Conservation (phyloP, 164 flowering plant genomes). For the Berberis vulgaris region DNA sequence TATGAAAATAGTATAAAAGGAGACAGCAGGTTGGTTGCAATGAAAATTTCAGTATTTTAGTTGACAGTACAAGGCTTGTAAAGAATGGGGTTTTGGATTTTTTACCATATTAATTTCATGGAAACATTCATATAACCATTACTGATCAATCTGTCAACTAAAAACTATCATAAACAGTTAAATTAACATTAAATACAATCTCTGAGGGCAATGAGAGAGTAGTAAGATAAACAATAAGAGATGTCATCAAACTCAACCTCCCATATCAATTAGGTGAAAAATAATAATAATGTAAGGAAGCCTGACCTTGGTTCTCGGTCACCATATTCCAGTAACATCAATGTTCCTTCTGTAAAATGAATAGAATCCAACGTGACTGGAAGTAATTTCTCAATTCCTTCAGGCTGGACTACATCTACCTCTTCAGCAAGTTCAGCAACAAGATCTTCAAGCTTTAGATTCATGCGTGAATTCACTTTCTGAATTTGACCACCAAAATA, state of each 20-base stretch:
- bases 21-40: no score
- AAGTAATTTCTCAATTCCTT: constrained; percentile 52
- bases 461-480: constrained; percentile 42
- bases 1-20: no score
- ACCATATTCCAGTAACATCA: constrained; percentile 89
- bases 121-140: no score
- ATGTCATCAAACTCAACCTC: background rate
- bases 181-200: background rate
- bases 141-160: no score
- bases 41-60: no score
- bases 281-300: constrained; percentile 1
- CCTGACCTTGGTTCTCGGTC: constrained; percentile 76
- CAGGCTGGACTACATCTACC: constrained; percentile 34
- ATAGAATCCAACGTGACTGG: constrained; percentile 85
- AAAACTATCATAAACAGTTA: no score
- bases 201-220: background rate
- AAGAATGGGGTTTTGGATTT: no score
- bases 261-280: background rate
- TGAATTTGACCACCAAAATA: constrained; percentile 30
- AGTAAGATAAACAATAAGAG: no score
- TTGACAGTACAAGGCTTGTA: no score
- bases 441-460: constrained; percentile 39
- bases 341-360: constrained; percentile 68
- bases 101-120: no score
- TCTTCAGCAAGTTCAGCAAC: constrained; percentile 52